phyloP scores from a whole-genome alignment of 2,329 filamentous ascomycete genomes.

The Periconia digitata region DNA sequence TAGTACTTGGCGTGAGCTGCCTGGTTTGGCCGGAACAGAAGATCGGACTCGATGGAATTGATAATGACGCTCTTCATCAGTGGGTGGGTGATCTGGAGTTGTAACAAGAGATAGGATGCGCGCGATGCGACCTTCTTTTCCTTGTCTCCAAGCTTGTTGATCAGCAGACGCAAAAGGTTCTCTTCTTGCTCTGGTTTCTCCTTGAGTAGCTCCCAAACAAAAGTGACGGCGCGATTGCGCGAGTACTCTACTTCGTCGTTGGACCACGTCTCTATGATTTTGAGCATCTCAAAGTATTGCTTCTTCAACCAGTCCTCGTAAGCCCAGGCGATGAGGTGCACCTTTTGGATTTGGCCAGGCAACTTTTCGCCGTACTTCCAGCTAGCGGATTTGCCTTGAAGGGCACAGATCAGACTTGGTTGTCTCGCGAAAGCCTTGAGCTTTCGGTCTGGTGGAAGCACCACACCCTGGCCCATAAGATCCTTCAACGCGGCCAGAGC shows the following conservation, averaged over 20 bases:
- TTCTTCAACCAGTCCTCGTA: conserved; percentile 96
- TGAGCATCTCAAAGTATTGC: conserved; percentile 89
- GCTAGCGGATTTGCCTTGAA: conserved; percentile 62
- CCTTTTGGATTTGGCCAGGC: conserved; percentile 71
- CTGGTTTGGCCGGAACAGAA: conserved; percentile 84
- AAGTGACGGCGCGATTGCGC: conserved; percentile 81
- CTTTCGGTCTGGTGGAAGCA: conserved; percentile 81
- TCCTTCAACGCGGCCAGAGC: conserved; percentile 94
- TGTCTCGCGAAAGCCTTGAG: conserved; percentile 79
- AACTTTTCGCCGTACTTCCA: conserved; percentile 73
- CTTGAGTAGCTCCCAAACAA: conserved; percentile 86
- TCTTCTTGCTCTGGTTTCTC: conserved; percentile 98
- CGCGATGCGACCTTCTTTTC: conserved; percentile 95
- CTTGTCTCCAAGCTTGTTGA: conserved; percentile 95
- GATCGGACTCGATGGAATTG: conserved; percentile 80
- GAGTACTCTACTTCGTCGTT: conserved; percentile 95
- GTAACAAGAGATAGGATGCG: conserved; percentile 89
- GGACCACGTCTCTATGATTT: conserved; percentile 89
- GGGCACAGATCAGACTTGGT: conserved; percentile 69
- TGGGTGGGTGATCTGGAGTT: conserved; percentile 84
- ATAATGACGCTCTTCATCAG: conserved; percentile 92
- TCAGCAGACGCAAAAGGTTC: conserved; percentile 84
- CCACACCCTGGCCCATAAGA: conserved; percentile 83
- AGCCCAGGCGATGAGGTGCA: conserved; percentile 82
- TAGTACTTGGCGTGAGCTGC: conserved; percentile 91